Conservation (phyloP, 2,329 filamentous ascomycete genomes). For the Didymella glomerata region DNA sequence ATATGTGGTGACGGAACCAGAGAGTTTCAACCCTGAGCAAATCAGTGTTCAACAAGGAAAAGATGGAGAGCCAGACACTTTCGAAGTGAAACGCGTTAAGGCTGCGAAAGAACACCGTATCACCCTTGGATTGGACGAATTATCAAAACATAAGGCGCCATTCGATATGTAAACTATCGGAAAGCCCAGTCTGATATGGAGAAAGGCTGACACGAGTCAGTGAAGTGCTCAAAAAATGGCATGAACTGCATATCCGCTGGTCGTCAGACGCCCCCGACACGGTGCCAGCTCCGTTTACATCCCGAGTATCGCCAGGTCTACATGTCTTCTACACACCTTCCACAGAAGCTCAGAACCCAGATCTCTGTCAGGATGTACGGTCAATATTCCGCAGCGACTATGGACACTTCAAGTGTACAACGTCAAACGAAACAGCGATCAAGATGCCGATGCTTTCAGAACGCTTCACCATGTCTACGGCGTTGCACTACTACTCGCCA, state of each 20-base stretch:
- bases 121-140: constrained; percentile 76
- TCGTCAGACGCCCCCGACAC: constrained; percentile 66
- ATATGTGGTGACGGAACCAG: constrained; percentile 72
- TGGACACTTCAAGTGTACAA: constrained; percentile 62
- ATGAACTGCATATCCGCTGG: constrained; percentile 84
- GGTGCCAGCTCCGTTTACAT: constrained; percentile 73
- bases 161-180: constrained; percentile 5
- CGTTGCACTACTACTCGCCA: constrained; percentile 73
- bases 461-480: constrained; percentile 68
- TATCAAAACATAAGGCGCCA: constrained; percentile 61
- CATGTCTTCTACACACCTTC: constrained; percentile 79
- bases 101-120: constrained; percentile 81
- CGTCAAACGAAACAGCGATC: constrained; percentile 68
- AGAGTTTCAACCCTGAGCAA: constrained; percentile 69
- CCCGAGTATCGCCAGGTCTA: constrained; percentile 79
- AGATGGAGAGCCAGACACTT: constrained; percentile 48
- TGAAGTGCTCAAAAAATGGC: constrained; percentile 68
- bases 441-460: constrained; percentile 63
- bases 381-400: background rate
- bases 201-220: constrained; percentile 46
- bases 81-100: constrained; percentile 67
- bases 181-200: background rate
- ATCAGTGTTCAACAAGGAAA: constrained; percentile 61
- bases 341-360: constrained; percentile 39
- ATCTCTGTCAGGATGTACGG: constrained; percentile 13